Percentiles rank a stretch among this genome's conserved stretches.
These are phyloP conservation scores for Elsinoe necatrix DNA, from an alignment of 2,329 filamentous ascomycete genomes.

Conservation along the genomic window DNA sequence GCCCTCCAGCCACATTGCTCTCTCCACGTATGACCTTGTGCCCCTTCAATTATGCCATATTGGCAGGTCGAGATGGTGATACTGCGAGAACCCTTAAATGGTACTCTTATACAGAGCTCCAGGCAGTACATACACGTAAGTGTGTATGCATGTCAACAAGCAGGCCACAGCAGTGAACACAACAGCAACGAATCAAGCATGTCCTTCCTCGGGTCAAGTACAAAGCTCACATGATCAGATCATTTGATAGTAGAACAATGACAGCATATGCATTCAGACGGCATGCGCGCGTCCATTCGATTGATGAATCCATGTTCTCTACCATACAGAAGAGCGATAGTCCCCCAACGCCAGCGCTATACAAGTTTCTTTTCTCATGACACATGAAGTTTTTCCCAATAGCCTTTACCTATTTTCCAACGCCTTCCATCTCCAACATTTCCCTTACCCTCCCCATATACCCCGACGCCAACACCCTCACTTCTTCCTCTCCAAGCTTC, in stretches of 20 bases:
- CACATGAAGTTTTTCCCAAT: background rate
- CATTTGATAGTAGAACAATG: background rate
- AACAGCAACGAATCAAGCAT: background rate
- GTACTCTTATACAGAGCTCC: too few species aligned
- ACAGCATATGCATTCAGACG: background rate
- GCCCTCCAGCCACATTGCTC: too few species aligned
- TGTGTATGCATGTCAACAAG: too few species aligned
- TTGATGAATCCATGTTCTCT: slow-evolving; percentile 7
- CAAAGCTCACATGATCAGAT: background rate
- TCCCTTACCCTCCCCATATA: slow-evolving; percentile 42
- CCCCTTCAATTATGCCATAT: too few species aligned
- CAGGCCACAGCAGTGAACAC: background rate
- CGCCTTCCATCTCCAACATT: slow-evolving; percentile 29
- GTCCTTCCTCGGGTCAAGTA: background rate
- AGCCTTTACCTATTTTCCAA: background rate
- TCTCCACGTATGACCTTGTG: too few species aligned
- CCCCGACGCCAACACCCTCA: slow-evolving; percentile 37
- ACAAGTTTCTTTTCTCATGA: background rate
- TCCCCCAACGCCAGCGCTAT: slow-evolving; percentile 14
- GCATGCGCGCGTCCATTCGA: background rate
- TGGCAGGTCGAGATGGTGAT: too few species aligned
- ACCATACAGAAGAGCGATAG: slow-evolving; percentile 7
- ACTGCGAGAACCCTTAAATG: too few species aligned
- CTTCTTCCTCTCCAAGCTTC: slow-evolving; percentile 48
- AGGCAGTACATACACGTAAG: too few species aligned